Percentiles rank a stretch among this genome's conserved stretches.
Conservation (phyloP, 345 rosid species). For the Eucalyptus regnans region DNA sequence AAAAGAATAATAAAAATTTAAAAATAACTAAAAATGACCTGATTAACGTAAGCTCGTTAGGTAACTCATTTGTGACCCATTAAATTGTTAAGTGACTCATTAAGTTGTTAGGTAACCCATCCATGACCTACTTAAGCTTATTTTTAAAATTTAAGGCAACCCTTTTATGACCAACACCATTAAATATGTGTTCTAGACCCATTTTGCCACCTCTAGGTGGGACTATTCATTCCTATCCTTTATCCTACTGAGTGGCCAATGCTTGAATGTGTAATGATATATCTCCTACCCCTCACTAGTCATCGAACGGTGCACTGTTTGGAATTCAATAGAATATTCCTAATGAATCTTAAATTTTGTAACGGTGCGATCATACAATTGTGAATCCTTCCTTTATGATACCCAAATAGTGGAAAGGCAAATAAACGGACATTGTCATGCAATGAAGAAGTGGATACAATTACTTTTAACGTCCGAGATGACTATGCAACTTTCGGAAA, state of each 20-base stretch:
- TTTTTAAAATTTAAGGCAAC: too few species aligned
- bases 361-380: background rate
- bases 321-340: background rate
- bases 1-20: too few species aligned
- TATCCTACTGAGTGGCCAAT: background rate
- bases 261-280: background rate
- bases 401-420: background rate
- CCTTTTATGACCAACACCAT: too few species aligned
- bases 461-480: background rate
- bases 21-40: too few species aligned
- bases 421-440: background rate
- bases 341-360: background rate
- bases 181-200: too few species aligned
- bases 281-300: background rate
- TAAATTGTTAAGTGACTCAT: too few species aligned
- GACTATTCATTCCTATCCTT: background rate
- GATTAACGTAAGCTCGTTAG: accelerated
- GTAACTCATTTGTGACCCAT: too few species aligned
- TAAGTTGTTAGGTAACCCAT: too few species aligned
- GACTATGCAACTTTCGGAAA: background rate
- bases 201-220: too few species aligned
- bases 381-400: background rate
- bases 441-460: background rate
- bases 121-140: too few species aligned
- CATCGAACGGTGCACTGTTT: background rate